Conservation (phyloP, 2,329 filamentous ascomycete species). For the Penicillium sp. region DNA sequence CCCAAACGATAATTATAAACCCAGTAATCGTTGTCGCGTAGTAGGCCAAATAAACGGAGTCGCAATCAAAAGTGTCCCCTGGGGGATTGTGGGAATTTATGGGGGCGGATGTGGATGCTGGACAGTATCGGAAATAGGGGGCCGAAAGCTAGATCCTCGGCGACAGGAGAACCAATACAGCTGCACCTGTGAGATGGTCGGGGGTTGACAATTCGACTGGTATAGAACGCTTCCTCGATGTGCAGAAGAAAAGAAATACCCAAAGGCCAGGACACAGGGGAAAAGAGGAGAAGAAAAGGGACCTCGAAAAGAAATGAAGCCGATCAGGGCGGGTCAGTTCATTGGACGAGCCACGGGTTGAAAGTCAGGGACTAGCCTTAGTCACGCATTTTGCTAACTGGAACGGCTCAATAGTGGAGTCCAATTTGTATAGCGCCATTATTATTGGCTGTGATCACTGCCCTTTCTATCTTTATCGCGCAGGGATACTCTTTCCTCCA, state of each 20-base stretch:
- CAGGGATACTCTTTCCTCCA: neutral
- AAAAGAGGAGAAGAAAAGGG: conserved; percentile 1
- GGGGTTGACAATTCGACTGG: neutral
- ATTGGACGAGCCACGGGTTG: neutral
- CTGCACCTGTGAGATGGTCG: neutral
- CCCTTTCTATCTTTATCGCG: conserved; percentile 5
- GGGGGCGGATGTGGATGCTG: neutral
- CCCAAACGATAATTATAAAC: neutral
- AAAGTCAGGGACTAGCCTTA: conserved; percentile 1
- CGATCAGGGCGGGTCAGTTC: neutral
- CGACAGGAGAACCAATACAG: neutral
- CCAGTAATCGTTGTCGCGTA: neutral
- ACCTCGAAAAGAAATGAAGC: conserved; percentile 2
- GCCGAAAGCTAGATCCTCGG: neutral
- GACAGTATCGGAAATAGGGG: neutral
- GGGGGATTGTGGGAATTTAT: neutral
- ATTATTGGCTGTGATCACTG: neutral
- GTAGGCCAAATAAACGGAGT: neutral
- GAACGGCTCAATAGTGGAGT: neutral
- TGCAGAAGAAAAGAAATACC: neutral
- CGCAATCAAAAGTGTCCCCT: neutral
- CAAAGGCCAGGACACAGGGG: neutral
- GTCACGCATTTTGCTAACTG: neutral
- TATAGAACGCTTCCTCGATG: neutral
- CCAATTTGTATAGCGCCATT: neutral